phyloP scores from a whole-genome alignment of 1,284 basidiomycete species.

The Leccinum ponderosum region DNA sequence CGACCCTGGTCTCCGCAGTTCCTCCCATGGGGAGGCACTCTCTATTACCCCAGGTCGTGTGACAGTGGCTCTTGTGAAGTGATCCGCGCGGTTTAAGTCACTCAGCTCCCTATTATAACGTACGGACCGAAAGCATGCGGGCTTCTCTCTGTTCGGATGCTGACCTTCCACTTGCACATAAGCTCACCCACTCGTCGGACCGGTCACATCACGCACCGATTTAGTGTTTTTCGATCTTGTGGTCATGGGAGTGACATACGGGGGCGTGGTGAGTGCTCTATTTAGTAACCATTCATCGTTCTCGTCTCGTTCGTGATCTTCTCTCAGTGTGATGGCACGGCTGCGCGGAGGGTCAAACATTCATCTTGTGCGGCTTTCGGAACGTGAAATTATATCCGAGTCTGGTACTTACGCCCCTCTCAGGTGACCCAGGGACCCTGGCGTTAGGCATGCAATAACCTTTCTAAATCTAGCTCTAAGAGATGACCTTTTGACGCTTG shows the following conservation, averaged over 20 bases:
- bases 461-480: slow-evolving; percentile 21
- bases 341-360: slow-evolving; percentile 6
- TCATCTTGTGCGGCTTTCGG: neutral
- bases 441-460: slow-evolving; percentile 2
- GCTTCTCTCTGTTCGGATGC: slow-evolving; percentile 8
- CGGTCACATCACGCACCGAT: slow-evolving; percentile 14
- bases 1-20: slow-evolving; percentile 18
- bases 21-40: slow-evolving; percentile 24
- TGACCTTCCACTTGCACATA: slow-evolving; percentile 1
- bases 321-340: slow-evolving; percentile 1
- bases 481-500: slow-evolving; percentile 6
- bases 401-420: slow-evolving; percentile 7
- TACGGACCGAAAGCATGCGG: slow-evolving; percentile 5
- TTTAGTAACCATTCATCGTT: slow-evolving; percentile 1
- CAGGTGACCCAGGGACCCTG: slow-evolving; percentile 15
- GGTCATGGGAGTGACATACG: slow-evolving; percentile 1
- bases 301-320: slow-evolving; percentile 5
- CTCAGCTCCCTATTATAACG: neutral
- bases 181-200: neutral
- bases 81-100: neutral
- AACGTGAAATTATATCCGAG: neutral
- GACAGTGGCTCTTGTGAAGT: slow-evolving; percentile 15
- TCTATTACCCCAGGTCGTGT: slow-evolving; percentile 34
- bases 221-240: neutral
- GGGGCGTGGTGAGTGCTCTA: slow-evolving; percentile 3